Conservation (phyloP, 1,139 yeast species). For the Torulaspora pretoriensis region DNA sequence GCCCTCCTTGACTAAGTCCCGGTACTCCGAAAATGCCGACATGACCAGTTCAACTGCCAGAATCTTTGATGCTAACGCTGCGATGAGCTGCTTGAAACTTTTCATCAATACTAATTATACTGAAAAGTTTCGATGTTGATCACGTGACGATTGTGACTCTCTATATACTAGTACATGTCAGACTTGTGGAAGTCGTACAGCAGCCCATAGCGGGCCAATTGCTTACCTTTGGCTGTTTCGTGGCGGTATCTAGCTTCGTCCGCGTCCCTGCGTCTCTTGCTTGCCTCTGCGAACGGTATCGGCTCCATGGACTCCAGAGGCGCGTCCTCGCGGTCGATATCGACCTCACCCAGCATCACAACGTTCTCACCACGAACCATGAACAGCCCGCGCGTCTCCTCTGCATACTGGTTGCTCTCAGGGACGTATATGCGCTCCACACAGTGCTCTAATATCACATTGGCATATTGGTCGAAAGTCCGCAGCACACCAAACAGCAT, state of each 20-base stretch:
- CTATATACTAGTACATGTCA: conserved; percentile 42
- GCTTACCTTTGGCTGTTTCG: conserved; percentile 49
- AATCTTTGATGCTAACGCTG: conserved; percentile 6
- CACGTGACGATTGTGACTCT: conserved; percentile 1
- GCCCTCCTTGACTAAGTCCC: conserved; percentile 61
- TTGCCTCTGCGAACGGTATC: conserved; percentile 61
- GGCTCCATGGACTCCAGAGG: conserved; percentile 55
- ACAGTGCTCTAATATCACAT: conserved; percentile 87
- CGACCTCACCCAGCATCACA: conserved; percentile 92
- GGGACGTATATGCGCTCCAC: conserved; percentile 74
- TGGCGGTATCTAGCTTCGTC: conserved; percentile 39
- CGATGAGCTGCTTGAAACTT: conserved; percentile 13
- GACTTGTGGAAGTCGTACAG: conserved; percentile 52
- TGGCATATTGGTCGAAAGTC: conserved; percentile 94
- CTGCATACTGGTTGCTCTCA: conserved; percentile 57
- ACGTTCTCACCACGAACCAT: conserved; percentile 96
- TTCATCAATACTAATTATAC: conserved; percentile 1
- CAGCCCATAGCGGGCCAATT: conserved; percentile 49
- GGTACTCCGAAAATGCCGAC: conserved; percentile 23
- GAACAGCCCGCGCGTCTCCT: conserved; percentile 70
- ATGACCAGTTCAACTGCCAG: not conserved
- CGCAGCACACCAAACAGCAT: conserved; percentile 84
- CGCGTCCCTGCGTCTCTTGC: conserved; percentile 42
- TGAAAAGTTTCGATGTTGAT: not conserved
- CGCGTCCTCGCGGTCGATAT: conserved; percentile 79